phyloP scores from a whole-genome alignment of 306 rosid genomes.

The Cicer bijugum region DNA sequence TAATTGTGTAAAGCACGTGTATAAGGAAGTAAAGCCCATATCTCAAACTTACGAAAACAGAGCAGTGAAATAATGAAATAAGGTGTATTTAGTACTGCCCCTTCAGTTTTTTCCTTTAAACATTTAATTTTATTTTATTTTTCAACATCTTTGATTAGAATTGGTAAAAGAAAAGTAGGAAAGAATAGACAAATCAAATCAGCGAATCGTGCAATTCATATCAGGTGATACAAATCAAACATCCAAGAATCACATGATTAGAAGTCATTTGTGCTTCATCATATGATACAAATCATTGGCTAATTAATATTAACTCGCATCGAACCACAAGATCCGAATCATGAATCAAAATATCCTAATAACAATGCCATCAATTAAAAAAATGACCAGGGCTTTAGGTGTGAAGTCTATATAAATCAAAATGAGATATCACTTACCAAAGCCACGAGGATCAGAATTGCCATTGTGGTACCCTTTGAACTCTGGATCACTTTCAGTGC shows the following conservation, averaged over 20 bases:
- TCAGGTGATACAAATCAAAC: background rate
- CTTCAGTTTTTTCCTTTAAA: background rate
- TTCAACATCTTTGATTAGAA: background rate
- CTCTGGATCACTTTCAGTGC: slow-evolving; percentile 94
- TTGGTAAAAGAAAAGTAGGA: background rate
- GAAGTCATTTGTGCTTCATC: background rate
- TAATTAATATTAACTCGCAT: background rate
- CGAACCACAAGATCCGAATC: background rate
- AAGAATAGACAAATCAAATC: background rate
- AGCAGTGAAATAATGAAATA: background rate
- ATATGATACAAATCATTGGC: background rate
- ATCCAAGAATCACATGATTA: background rate
- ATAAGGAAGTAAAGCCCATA: background rate
- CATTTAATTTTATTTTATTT: background rate
- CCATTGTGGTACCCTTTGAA: slow-evolving; percentile 99
- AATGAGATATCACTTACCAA: slow-evolving; percentile 61
- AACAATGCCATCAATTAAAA: slow-evolving; percentile 15
- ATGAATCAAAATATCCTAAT: background rate
- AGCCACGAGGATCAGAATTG: slow-evolving; percentile 95
- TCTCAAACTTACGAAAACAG: background rate
- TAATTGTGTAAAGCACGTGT: background rate
- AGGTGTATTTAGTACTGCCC: background rate
- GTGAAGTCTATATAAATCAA: slow-evolving; percentile 26
- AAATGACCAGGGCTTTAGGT: slow-evolving; percentile 14
- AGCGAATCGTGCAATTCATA: background rate